Evolutionary conservation across 177 flowering plant genomes (phyloP).

Genomic region (Vitis hybrid): DNA sequence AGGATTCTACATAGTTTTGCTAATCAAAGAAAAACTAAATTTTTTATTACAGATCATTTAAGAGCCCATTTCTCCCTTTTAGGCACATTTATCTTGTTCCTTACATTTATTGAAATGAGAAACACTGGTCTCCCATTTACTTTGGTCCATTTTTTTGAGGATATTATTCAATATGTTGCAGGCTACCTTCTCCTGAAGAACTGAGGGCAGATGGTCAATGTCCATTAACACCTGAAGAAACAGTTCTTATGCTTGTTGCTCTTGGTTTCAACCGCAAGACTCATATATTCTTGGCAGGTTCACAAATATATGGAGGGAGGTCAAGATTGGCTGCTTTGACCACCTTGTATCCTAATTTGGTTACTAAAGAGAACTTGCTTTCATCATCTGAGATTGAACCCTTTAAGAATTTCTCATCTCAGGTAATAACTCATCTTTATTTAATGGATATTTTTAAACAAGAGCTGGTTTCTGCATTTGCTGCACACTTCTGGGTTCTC

Average conservation of each 20-base stretch:
- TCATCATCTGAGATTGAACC: constrained; percentile 83
- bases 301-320: constrained; percentile 92
- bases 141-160: background rate
- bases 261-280: constrained; percentile 92
- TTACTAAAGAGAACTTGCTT: constrained; percentile 89
- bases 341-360: constrained; percentile 83
- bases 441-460: background rate
- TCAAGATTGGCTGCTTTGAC: constrained; percentile 74
- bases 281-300: constrained; percentile 81
- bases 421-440: constrained; percentile 46
- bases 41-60: no score
- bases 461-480: constrained; percentile 5
- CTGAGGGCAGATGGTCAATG: constrained; percentile 86
- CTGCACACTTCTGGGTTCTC: background rate
- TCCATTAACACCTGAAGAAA: constrained; percentile 97
- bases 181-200: constrained; percentile 77
- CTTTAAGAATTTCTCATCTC: constrained; percentile 83
- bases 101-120: background rate
- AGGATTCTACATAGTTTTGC: no score
- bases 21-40: no score
- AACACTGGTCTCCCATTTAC: background rate
- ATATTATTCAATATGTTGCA: constrained; percentile 28
- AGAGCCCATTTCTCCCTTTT: no score
- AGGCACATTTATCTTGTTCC: background rate
- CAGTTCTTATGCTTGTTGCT: constrained; percentile 90